Evolutionary conservation across 345 rosid genomes (phyloP), one percentile per base, ranked within the genome.

Genomic region (Aegle marmelos): DNA sequence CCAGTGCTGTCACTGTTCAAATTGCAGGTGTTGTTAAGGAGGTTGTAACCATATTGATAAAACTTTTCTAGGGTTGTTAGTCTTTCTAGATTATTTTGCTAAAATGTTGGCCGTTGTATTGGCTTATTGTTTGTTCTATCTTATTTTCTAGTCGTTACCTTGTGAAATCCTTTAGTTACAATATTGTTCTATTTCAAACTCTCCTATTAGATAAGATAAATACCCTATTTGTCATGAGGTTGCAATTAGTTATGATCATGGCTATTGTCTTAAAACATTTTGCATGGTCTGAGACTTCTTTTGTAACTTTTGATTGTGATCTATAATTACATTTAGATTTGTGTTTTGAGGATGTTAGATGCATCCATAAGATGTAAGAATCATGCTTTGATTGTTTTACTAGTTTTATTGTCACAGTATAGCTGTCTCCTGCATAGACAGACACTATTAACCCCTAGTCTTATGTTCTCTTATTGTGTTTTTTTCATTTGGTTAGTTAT

Each of bases 1-100:
- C 99, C 45, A 97, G 99, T 87, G 99, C 99, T 73, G 98, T 97
- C 78, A 97, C 98, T 5, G 92, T 97, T 82, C 94, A 98, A 75
- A 94, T 94, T 82, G 99, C 98, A 0, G 99, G 99, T 34, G 98
- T 94, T 76, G 98, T 94, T 68, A 97, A 97, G 92, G 99, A 97
- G 87, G 93, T 97, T 56, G 98, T 94, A 80, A 97, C 99, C 83
- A 97, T 97, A 80, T 75, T 97, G 97, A 98, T 94, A 91, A 54
- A 56, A 28, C 67, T 54, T 39, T 60, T 74, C 68, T 39, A 14
- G 70, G 10, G 4, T 50, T 56, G 60, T 71, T 73, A 13, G 33
- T 67, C 57, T 65, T 62, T 16, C 50, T 45, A 25, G 24, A 48
- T 27, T 62, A 28, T 41, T 33, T 62, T 31, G 5, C 54, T 57